Evolutionary conservation across 768 basidiomycete species (phyloP).

Genomic region (Lentinula detonsa): DNA sequence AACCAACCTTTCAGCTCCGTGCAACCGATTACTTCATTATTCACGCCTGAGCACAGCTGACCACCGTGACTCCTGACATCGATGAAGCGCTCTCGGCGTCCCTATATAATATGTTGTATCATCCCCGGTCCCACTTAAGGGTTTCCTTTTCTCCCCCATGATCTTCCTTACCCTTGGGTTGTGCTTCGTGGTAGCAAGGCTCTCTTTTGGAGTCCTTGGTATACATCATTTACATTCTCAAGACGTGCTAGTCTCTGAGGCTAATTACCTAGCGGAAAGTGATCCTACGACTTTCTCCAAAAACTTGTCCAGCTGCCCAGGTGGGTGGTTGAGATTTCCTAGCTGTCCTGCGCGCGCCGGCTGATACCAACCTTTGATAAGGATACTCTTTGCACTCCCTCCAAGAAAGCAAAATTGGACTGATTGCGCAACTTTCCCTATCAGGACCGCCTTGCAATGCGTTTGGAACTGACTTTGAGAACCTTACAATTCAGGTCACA

Average conservation of each 20-base stretch:
- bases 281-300: not conserved
- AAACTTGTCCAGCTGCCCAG: conserved; percentile 5
- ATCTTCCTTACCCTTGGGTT: not conserved
- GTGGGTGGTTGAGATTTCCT: not conserved
- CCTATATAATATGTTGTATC: not conserved
- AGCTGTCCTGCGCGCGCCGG: too few species aligned
- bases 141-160: not conserved
- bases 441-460: conserved; percentile 56
- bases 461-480: conserved; percentile 52
- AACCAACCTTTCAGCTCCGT: not conserved
- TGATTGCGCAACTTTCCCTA: conserved; percentile 49
- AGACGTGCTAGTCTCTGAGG: not conserved
- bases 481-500: conserved; percentile 60
- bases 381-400: conserved; percentile 52
- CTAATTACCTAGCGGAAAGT: not conserved
- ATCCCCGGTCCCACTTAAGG: not conserved
- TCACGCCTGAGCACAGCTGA: not conserved
- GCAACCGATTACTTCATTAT: not conserved
- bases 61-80: not conserved
- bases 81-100: not conserved
- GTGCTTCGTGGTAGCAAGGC: not conserved
- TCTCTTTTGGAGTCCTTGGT: conserved; percentile 5
- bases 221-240: not conserved
- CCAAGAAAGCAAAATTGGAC: conserved; percentile 35
- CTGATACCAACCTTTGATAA: conserved; percentile 12